Evolutionary conservation across 2,329 filamentous ascomycete species (phyloP), one percentile per base, ranked within the genome.

Genomic region (Torrubiella hemipterigena): DNA sequence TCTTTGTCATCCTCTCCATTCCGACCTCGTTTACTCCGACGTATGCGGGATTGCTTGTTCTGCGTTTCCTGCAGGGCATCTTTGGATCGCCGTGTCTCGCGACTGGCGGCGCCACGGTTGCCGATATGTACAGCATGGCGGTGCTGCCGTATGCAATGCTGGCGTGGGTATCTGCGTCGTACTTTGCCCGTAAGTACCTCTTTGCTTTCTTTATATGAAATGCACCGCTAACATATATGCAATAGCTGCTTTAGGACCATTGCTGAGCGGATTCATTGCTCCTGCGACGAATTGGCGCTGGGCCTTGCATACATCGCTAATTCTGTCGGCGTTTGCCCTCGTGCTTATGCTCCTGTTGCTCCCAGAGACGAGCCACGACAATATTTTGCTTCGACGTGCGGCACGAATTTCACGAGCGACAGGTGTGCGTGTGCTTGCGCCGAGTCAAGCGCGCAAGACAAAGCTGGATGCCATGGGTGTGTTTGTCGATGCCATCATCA

Each of bases 1-100:
- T 74, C 17, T 77, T 76, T 40, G 61, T 73, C 17, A 55, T 74
- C 8, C 49, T 77, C 1, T 60, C 59, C 9, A 52, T 77, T 0
- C 66, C 69, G 0, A 63, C 66, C 0, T 65, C 67, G 0, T 46
- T 75, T 0, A 66, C 67, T 1, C 49, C 64, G 19, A 69, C 69
- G 46, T 68, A 74, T 27, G 51, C 60, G 2, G 63, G 65, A 2
- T 52, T 77, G 6, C 51, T 73, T 14, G 65, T 68, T 1, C 50
- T 66, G 6, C 59, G 67, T 2, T 69, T 67, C 42, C 40, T 72
- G 15, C 62, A 61, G 5, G 68, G 67, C 1, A 68, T 70, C 47
- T 57, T 47, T 15, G 54, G 51, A 0, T 47, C 45, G 2, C 51
- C 51, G 0, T 42, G 38, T 18, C 35, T 52, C 7, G 42, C 49